These are phyloP conservation scores for Crithidia bombi DNA, from an alignment of 208 protist genomes.

Conservation along the genomic window DNA sequence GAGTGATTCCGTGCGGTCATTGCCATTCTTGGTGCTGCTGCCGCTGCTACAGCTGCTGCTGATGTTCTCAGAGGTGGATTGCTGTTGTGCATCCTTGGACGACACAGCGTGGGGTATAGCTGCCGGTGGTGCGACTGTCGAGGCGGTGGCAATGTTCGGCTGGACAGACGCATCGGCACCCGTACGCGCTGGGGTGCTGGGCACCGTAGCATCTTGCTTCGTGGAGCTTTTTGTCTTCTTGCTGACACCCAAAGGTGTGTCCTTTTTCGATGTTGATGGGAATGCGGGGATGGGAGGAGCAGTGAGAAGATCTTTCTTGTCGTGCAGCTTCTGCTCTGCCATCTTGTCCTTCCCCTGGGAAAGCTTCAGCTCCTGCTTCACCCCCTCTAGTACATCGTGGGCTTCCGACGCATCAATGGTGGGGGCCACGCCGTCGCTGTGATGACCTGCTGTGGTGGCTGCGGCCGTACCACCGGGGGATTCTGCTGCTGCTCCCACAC, in stretches of 20 bases:
- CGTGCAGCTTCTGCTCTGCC: background rate
- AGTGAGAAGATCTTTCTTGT: background rate
- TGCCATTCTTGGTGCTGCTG: background rate
- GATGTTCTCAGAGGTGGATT: too few relatives aligned
- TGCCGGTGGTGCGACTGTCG: too few relatives aligned
- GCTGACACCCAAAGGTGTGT: too few relatives aligned
- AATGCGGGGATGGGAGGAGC: background rate
- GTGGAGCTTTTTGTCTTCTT: background rate
- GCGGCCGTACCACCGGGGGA: background rate
- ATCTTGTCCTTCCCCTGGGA: background rate
- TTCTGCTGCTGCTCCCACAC: background rate
- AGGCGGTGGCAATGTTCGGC: too few relatives aligned
- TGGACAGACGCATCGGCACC: too few relatives aligned
- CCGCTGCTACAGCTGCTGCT: background rate
- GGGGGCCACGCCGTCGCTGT: background rate
- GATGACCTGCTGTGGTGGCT: background rate
- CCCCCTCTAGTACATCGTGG: background rate
- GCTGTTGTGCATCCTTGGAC: background rate
- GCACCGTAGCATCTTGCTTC: background rate
- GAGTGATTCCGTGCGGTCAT: background rate
- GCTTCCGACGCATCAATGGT: constrained; percentile 1
- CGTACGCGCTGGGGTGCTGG: too few relatives aligned
- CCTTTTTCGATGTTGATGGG: background rate
- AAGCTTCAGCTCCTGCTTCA: background rate
- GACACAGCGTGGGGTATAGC: too few relatives aligned